A percentile compares a stretch with the other conserved stretches of the same genome.
These are phyloP conservation scores for Colletotrichum kahawae DNA, from an alignment of 2,329 filamentous ascomycete species.

Conservation along the genomic window DNA sequence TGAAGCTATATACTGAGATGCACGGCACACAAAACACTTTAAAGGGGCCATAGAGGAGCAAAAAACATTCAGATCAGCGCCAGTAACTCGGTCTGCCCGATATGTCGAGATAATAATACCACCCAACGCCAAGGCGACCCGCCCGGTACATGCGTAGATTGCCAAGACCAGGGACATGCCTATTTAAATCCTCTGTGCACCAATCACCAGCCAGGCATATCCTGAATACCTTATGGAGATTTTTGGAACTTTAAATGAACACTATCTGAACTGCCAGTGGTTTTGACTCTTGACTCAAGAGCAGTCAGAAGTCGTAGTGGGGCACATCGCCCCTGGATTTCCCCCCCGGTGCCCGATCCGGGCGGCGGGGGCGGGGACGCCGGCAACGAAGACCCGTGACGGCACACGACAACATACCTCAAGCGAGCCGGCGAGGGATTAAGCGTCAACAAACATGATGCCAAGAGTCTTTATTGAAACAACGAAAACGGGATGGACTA, in stretches of 20 bases:
- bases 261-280: neutral
- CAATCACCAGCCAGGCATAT: neutral
- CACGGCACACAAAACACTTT: accelerated
- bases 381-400: neutral
- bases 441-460: neutral
- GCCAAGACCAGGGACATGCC: neutral
- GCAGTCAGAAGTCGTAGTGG: neutral
- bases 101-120: neutral
- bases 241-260: neutral
- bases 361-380: neutral
- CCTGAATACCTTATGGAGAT: neutral
- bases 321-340: neutral
- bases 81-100: neutral
- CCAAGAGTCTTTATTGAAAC: neutral
- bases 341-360: neutral
- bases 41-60: neutral
- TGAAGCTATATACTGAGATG: neutral
- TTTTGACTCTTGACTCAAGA: neutral
- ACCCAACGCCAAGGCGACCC: neutral
- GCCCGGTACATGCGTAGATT: neutral
- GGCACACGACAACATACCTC: neutral
- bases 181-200: neutral
- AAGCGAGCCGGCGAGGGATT: neutral
- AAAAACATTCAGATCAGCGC: neutral
- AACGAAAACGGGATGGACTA: neutral